phyloP scores from a whole-genome alignment of 2,329 filamentous ascomycete genomes.

The Exophiala dermatitidis region DNA sequence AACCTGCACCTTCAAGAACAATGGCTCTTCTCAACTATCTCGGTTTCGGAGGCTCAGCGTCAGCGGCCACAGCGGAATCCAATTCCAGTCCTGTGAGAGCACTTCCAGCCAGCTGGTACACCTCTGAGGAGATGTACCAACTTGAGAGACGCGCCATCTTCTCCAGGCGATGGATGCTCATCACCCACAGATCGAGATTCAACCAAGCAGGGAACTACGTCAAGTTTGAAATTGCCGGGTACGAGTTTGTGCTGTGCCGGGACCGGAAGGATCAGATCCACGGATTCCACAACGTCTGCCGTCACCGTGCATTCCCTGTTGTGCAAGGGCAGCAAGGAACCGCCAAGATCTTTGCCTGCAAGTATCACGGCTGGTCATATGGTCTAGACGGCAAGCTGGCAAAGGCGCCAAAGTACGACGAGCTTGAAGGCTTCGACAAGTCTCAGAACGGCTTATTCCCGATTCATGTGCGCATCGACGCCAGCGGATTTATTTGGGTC shows the following conservation, averaged over 20 bases:
- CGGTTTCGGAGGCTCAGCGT: too few relatives aligned
- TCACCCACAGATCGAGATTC: constrained; percentile 40
- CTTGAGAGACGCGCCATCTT: constrained; percentile 47
- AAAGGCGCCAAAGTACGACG: constrained; percentile 54
- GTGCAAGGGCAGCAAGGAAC: constrained; percentile 32
- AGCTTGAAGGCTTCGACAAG: constrained; percentile 52
- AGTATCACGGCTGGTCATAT: constrained; percentile 60
- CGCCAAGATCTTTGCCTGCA: constrained; percentile 47
- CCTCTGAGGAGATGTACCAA: constrained; percentile 43
- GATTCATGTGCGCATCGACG: constrained; percentile 22
- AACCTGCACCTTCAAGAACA: too few relatives aligned
- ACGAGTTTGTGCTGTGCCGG: constrained; percentile 47
- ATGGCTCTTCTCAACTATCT: too few relatives aligned
- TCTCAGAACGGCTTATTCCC: constrained; percentile 48
- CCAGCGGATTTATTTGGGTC: constrained; percentile 24
- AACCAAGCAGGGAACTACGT: constrained; percentile 41
- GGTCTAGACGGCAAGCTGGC: constrained; percentile 51
- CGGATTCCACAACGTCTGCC: constrained; percentile 57
- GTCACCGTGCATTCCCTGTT: constrained; percentile 53
- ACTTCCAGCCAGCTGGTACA: constrained; percentile 49
- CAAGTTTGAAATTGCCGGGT: constrained; percentile 37
- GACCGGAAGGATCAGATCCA: constrained; percentile 49
- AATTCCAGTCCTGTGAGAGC: not conserved
- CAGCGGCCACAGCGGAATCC: too few relatives aligned
- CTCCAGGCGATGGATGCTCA: constrained; percentile 43